Base-by-base conservation (phyloP, 768 basidiomycete species). In the Crepidotus variabilis region DNA sequence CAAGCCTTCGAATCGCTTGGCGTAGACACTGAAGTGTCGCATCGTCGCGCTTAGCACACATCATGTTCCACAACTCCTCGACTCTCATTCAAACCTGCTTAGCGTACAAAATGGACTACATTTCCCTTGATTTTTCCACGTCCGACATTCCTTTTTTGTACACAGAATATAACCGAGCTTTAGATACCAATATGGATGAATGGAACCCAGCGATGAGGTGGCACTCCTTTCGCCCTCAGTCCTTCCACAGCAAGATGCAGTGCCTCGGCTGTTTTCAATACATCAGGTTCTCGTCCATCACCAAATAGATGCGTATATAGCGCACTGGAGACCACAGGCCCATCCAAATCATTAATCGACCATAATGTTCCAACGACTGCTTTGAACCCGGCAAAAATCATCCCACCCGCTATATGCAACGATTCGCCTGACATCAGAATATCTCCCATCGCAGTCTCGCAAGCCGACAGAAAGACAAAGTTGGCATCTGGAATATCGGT, bases 391-490 rank as follows among this genome's bases (percentile, higher is more conserved):
- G 69, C 66, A 24, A 61, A 68, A 48, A 74, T 57, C 72, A 79
- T 74, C 2, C 73, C 76, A 1, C 72, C 75, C 0, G 79, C 73
- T 1, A 80, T 59, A 64, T 79, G 77, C 7, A 79, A 60, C 0
- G 68, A 51, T 57, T 69, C 63, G 14, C 70, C 64, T 14, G 67
- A 39, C 33, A 67, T 60, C 1, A 60, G 56, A 0, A 62, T 49
- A 23, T 69, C 65, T 1, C 76, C 74, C 36, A 58, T 68, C 0
- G 75, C 75, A 5, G 73, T 79, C 54, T 81, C 69, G 56, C 79
- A 81, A 0, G 79, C 78, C 5, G 78, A 78, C 2, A 81, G 69
- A 61, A 78, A 76, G 0, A 72, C 79, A 45, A 80, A 65, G 39
- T 68, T 62, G 23, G 69, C 64, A 55, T 58, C 18, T 8, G 63